Percentiles rank a stretch among this genome's conserved stretches.
Evolutionary conservation across 805 yeast species (phyloP).

Genomic region (Tetrapisispora taiwanensis): DNA sequence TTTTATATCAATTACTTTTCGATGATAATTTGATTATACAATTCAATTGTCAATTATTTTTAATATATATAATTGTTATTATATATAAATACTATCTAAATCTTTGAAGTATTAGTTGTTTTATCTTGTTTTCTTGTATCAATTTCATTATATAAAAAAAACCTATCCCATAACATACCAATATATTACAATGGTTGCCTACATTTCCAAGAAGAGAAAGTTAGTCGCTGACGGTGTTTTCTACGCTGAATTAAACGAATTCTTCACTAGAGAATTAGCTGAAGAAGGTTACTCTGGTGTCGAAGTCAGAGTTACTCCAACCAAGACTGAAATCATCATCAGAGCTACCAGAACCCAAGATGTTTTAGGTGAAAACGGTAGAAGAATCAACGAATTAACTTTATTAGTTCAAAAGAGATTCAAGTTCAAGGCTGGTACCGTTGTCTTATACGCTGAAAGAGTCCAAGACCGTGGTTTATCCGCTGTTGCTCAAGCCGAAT

Average conservation of each 20-base stretch:
- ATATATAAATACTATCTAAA: background rate
- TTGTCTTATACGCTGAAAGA: slow-evolving; percentile 95
- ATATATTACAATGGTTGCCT: slow-evolving; percentile 30
- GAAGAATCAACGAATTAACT: slow-evolving; percentile 98
- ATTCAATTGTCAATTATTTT: too few relatives aligned
- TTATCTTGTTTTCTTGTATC: background rate
- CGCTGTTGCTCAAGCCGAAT: slow-evolving; percentile 99
- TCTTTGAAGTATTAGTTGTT: background rate
- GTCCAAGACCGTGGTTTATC: slow-evolving; percentile 99
- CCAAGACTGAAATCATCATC: slow-evolving; percentile 96
- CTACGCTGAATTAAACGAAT: slow-evolving; percentile 99
- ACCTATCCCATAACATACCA: slow-evolving; percentile 7
- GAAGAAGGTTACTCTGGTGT: slow-evolving; percentile 99
- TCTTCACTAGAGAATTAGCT: slow-evolving; percentile 99
- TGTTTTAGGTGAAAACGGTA: slow-evolving; percentile 99
- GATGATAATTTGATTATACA: too few relatives aligned
- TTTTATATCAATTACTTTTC: too few relatives aligned
- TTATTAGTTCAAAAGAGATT: slow-evolving; percentile 97
- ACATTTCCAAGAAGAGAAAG: slow-evolving; percentile 96
- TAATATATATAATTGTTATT: background rate
- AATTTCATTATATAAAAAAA: slow-evolving; percentile 1
- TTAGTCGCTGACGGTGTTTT: slow-evolving; percentile 99
- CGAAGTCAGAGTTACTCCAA: slow-evolving; percentile 96
- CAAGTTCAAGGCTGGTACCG: slow-evolving; percentile 87
- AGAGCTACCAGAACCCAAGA: slow-evolving; percentile 98